phyloP scores from a whole-genome alignment of 73 alveolate species.

The Strombidium stylifer region DNA sequence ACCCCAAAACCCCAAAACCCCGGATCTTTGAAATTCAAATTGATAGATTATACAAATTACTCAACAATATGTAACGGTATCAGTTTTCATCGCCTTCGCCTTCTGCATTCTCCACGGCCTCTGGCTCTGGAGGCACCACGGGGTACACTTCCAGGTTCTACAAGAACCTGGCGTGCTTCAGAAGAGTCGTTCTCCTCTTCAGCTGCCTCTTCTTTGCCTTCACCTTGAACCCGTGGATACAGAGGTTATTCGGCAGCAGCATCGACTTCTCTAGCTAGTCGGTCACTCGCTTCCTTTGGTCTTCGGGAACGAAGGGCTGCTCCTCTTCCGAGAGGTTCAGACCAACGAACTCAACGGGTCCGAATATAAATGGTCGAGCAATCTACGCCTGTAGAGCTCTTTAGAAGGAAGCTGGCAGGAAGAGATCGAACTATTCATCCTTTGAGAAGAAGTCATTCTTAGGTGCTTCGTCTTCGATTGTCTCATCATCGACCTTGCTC shows the following conservation, averaged over 20 bases:
- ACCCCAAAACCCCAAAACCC: no score
- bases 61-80: no score
- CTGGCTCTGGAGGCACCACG: conserved; percentile 35
- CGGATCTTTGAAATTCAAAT: no score
- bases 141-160: conserved; percentile 30
- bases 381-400: conserved; percentile 12
- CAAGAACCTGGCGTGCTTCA: conserved; percentile 32
- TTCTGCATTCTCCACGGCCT: not conserved
- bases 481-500: conserved; percentile 1
- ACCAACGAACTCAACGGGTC: conserved; percentile 28
- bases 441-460: no score
- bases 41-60: no score
- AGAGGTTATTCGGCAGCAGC: conserved; percentile 5
- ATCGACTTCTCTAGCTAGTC: conserved; percentile 8
- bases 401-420: conserved; percentile 6
- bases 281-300: not conserved
- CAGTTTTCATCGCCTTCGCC: not conserved
- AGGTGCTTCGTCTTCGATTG: not conserved
- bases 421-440: no score
- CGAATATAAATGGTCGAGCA: conserved; percentile 24
- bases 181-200: conserved; percentile 15
- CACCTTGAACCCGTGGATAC: conserved; percentile 23
- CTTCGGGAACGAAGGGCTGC: conserved; percentile 6
- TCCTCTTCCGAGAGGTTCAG: conserved; percentile 4
- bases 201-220: conserved; percentile 2